Evolutionary conservation across 2,329 filamentous ascomycete genomes (phyloP), one percentile per base, ranked within the genome.

Genomic region (Cordyceps pruinosa): DNA sequence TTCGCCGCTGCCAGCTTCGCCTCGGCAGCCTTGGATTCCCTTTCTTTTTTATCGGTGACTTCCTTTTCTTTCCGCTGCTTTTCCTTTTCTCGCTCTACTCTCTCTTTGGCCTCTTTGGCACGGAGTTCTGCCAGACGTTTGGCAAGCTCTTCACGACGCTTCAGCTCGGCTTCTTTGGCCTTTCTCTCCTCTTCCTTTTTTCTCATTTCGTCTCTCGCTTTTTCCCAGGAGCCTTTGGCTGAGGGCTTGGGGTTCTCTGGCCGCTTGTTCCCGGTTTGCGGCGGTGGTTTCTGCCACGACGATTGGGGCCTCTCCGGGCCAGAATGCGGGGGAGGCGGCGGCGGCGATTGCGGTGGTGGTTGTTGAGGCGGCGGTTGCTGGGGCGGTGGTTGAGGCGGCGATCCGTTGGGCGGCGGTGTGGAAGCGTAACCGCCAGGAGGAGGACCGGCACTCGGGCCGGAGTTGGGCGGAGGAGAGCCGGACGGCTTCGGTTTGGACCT

Each of bases 141-240:
- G 35, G 78, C 74, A 3, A 78, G 72, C n/a, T 83, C 81, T 34
- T 84, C 81, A 41, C 77, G 79, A 60, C 79, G 75, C 61, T 82
- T 82, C 61, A 81, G 78, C 61, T 87, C 84, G 3, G 81, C 83
- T 61, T 85, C 82, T 60, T 76, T 79, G 2, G 74, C 74, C 64
- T 78, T 85, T 12, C 83, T 82, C 61, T 87, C 83, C 61, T 86
- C 84, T 62, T 87, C 85, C 56, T 79, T 78, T 58, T 76, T 80
- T 44, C 81, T 75, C 21, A 81, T 86, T 62, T 88, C 85, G 65
- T 89, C 86, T 55, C 85, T 76, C 4, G 85, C 86, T 67, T 83
- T 87, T 63, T 88, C 85, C 86, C 86, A 88, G 0, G 81, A 75
- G 9, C 75, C 74, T 64, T 78, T 80, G 1, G 74, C 70, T 25